These are phyloP conservation scores for Globisporangium sylvaticum DNA, from an alignment of 352 stramenopile genomes.

Conservation along the genomic window DNA sequence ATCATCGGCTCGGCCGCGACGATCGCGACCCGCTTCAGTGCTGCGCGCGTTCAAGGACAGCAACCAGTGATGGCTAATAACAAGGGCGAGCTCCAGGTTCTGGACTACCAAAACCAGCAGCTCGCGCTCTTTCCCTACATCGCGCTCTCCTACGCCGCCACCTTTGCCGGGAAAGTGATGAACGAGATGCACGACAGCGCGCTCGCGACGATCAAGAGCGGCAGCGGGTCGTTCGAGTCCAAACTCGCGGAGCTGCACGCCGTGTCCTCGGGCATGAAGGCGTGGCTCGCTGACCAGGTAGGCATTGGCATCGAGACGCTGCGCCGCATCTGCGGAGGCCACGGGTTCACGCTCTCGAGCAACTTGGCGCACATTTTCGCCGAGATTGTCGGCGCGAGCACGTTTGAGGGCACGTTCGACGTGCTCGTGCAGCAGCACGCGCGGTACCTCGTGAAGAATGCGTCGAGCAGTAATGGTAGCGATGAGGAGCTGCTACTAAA, in stretches of 20 bases:
- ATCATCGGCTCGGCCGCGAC: slow-evolving; percentile 18
- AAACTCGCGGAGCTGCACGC: slow-evolving; percentile 1
- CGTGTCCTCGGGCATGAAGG: slow-evolving; percentile 34
- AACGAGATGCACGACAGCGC: slow-evolving; percentile 81
- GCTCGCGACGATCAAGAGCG: slow-evolving; percentile 60
- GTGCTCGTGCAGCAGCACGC: slow-evolving; percentile 94
- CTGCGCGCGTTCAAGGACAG: slow-evolving; percentile 24
- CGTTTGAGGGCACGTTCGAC: slow-evolving; percentile 96
- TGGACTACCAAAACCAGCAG: slow-evolving; percentile 41
- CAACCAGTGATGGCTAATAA: not conserved
- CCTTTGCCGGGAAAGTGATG: slow-evolving; percentile 25
- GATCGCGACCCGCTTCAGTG: slow-evolving; percentile 32
- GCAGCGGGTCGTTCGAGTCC: not conserved
- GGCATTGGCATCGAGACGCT: slow-evolving; percentile 89
- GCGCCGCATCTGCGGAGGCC: slow-evolving; percentile 93
- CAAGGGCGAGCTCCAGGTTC: slow-evolving; percentile 33
- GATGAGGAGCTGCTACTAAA: slow-evolving; percentile 17
- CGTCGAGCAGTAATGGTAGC: not conserved
- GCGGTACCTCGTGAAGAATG: slow-evolving; percentile 52
- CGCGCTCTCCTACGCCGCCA: slow-evolving; percentile 38
- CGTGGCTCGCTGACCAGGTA: not conserved
- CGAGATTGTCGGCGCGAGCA: slow-evolving; percentile 82
- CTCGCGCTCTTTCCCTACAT: slow-evolving; percentile 35
- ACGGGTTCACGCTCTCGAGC: slow-evolving; percentile 92
- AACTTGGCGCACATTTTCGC: slow-evolving; percentile 89